phyloP scores from a whole-genome alignment of 2,329 filamentous ascomycete genomes.

The Fusarium nisikadoi region DNA sequence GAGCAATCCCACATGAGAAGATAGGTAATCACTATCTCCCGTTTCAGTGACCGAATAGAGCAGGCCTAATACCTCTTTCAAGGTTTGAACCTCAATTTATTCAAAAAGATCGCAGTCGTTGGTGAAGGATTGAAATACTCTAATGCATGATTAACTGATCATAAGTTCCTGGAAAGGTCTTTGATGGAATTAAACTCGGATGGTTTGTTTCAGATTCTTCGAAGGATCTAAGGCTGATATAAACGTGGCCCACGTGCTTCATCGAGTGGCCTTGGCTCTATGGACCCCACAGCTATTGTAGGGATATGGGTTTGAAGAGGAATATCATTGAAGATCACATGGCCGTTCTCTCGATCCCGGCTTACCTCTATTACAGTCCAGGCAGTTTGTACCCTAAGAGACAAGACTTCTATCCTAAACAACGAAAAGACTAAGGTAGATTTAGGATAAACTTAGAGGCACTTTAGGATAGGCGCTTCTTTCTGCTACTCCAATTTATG shows the following conservation, averaged over 20 bases:
- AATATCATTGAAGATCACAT: too few relatives aligned
- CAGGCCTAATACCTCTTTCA: background rate
- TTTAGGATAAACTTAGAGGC: background rate
- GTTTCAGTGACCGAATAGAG: background rate
- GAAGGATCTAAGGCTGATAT: background rate
- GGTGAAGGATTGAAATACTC: background rate
- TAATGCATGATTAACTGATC: background rate
- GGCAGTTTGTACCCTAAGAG: background rate
- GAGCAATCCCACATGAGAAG: fast-evolving
- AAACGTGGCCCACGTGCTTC: background rate
- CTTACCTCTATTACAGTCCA: too few relatives aligned
- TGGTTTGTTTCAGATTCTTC: background rate
- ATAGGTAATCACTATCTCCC: background rate
- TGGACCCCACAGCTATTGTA: background rate
- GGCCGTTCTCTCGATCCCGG: fast-evolving
- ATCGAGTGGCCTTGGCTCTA: background rate
- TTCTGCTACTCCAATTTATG: background rate
- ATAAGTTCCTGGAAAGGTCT: background rate
- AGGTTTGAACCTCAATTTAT: background rate
- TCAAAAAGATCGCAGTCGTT: background rate
- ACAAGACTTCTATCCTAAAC: background rate
- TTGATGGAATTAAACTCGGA: background rate
- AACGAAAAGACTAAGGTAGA: background rate
- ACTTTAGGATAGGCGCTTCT: too few relatives aligned
- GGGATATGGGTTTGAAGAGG: background rate